Evolutionary conservation across 805 yeast genomes (phyloP), one percentile per base, ranked within the genome.

Genomic region (Yamadazyma endophytica): DNA sequence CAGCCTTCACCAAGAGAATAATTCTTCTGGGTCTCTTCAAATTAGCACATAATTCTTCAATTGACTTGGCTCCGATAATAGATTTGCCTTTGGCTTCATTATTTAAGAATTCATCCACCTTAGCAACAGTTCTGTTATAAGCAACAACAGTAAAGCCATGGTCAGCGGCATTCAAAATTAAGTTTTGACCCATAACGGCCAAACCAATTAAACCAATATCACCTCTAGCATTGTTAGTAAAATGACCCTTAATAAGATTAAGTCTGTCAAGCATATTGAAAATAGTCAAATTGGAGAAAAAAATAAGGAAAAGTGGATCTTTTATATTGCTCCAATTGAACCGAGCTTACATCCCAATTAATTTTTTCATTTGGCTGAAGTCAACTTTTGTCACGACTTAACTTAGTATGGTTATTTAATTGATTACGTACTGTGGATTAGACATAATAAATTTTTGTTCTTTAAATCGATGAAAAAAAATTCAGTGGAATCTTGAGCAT

Each of bases 171-270:
- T 90, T 90, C 49, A 90, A 77, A 63, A 90, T 87, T 77, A 90
- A 74, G 79, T 90, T 90, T 76, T 85, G 95, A 69, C 98, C 98
- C 98, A 90, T 90, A 50, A 90, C 98, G 82, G 98, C 98, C 77
- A 90, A 78, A 64, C 98, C 98, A 59, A 92, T 89, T 64, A 90
- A 85, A 68, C 97, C 98, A 66, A 90, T 80, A 81, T 90, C 98
- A 75, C 90, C 92, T 61, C 85, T 79, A 50, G 46, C 23, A 14
- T 31, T 40, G 57, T 51, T 56, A 57, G 58, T 25, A 40, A 31
- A 26, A 23, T 36, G 40, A 24, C 29, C 26, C 18, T 21, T 9
- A n/a, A 32, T 15, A n/a, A 36, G 26, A 12, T n/a, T 20, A 6
- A 32, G 28, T 20, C 39, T 18, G 17, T 28, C 23, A n/a, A 28